Evolutionary conservation across 768 basidiomycete species (phyloP), one percentile per base, ranked within the genome.

Genomic region (Galerina sulciceps): DNA sequence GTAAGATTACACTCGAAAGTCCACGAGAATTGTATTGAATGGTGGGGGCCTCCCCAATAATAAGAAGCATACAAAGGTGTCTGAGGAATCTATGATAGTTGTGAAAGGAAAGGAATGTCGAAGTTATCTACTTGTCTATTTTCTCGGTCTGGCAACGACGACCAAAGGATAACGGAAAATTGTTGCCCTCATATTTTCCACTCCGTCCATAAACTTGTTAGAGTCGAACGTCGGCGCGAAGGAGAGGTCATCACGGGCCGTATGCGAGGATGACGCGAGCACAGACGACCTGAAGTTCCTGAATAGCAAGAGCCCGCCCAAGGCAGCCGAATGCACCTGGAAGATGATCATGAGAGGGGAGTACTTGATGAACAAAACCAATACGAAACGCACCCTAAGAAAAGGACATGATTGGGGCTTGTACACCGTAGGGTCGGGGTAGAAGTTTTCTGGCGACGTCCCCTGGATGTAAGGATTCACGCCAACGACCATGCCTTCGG

Each of bases 301-400:
- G 71, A 20, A 60, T 62, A 6, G 75, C 76, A 38, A 76, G 59
- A 6, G 49, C 42, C 55, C 69, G 70, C 2, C 69, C 76, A 14
- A 75, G 44, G 52, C 76, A 76, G 3, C 62, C 63, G 49, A 69
- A 71, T 2, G 72, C 67, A 20, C 75, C 75, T 76, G 37, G 17
- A 60, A 31, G 0, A 8, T 2, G 36, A 37, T 4, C 17, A 11
- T 17, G 11, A n/a, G 5, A 1, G n/a, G n/a, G n/a, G n/a, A 10
- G 14, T 13, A 20, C 4, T 2, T 8, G 36, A 36, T 13, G 14
- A 9, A 18, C 17, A 1, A 1, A n/a, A 45, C 56, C 5, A 31
- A 31, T 26, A 31, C 8, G 26, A 10, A 35, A 58, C 64, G 2
- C 57, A 66, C 72, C 72, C 38, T 48, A 65, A 8, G 69, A 68